Conservation (phyloP, 2,329 filamentous ascomycete genomes). For the Golovinomyces cichoracearum region DNA sequence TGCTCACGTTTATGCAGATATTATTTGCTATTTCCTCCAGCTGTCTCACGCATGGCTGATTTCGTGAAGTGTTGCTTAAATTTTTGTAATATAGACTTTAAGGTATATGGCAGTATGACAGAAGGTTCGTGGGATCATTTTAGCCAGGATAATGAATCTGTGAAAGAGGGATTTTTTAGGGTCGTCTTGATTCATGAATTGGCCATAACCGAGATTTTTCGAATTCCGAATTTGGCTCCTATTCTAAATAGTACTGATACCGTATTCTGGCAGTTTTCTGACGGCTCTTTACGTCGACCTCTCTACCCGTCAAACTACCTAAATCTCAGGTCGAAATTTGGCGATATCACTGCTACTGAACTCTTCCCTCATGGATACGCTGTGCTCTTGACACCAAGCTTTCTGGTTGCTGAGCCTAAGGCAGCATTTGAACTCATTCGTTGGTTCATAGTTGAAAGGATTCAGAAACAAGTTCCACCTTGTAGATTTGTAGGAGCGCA, state of each 20-base stretch:
- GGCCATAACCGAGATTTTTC: conserved; percentile 5
- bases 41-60: conserved; percentile 15
- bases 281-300: conserved; percentile 6
- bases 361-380: conserved; percentile 22
- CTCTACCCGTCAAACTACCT: conserved; percentile 12
- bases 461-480: conserved; percentile 3
- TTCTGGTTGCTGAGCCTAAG: conserved; percentile 21
- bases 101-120: conserved; percentile 19
- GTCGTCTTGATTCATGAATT: conserved; percentile 13
- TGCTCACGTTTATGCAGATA: conserved; percentile 15
- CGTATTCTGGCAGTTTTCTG: conserved; percentile 11
- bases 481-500: conserved; percentile 8
- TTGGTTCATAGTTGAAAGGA: conserved; percentile 17
- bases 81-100: conserved; percentile 17
- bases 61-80: conserved; percentile 23
- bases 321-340: conserved; percentile 9
- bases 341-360: conserved; percentile 16
- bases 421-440: conserved; percentile 17
- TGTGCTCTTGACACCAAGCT: conserved; percentile 25
- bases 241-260: conserved; percentile 1
- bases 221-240: conserved; percentile 5
- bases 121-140: conserved; percentile 25
- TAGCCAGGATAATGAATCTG: conserved; percentile 4
- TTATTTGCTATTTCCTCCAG: conserved; percentile 24
- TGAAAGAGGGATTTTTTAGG: conserved; percentile 3